Percentiles rank a stretch among this genome's conserved stretches.
These are phyloP conservation scores for Echinochloa phyllopogon DNA, from an alignment of 176 grass and related monocot genomes.

Conservation along the genomic window DNA sequence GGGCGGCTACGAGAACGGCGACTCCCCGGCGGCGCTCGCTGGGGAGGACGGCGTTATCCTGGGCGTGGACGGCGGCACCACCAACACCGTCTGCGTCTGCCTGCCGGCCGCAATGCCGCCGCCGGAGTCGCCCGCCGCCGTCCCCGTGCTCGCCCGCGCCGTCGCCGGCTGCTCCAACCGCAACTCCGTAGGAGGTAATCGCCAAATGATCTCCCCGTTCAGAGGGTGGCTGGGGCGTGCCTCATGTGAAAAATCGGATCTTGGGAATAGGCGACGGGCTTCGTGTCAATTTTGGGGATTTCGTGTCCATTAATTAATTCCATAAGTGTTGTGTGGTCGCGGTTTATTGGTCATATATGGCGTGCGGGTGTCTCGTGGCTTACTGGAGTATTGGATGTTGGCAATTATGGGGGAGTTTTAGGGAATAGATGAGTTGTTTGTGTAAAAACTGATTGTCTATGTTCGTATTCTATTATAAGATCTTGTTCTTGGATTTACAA, in stretches of 20 bases:
- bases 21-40: slow-evolving; percentile 33
- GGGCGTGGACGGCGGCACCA: slow-evolving; percentile 91
- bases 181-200: slow-evolving; percentile 94
- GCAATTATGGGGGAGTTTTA: background rate
- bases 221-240: background rate
- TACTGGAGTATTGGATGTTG: background rate
- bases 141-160: slow-evolving; percentile 78
- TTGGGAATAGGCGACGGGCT: background rate
- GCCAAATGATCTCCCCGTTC: background rate
- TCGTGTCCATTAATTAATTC: background rate
- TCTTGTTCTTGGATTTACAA: background rate
- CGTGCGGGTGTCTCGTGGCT: background rate
- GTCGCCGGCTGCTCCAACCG: slow-evolving; percentile 90
- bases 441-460: background rate
- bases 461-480: background rate
- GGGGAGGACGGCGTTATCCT: slow-evolving; percentile 70
- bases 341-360: background rate
- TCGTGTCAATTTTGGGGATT: slow-evolving; percentile 24
- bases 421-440: background rate
- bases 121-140: slow-evolving; percentile 43
- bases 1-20: slow-evolving; percentile 71
- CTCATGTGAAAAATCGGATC: slow-evolving; percentile 16
- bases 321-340: background rate
- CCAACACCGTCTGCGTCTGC: slow-evolving; percentile 97
- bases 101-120: slow-evolving; percentile 66